Conservation (phyloP, 2,329 filamentous ascomycete genomes). For the Talaromyces sp. region DNA sequence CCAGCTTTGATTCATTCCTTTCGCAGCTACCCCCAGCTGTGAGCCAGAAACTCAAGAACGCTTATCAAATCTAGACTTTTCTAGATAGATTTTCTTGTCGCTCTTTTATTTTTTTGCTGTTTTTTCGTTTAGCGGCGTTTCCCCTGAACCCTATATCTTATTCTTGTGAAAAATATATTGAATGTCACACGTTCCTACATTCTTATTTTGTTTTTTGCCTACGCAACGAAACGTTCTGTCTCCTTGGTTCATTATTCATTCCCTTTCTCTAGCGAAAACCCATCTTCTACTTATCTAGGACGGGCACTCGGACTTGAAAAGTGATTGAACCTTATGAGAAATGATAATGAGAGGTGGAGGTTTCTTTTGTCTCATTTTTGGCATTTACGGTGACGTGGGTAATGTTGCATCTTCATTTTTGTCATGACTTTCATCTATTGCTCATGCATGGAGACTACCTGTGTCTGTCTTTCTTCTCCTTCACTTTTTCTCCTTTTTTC, state of each 20-base stretch:
- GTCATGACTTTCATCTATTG: neutral
- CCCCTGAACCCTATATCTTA: neutral
- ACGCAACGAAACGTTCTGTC: conserved; percentile 1
- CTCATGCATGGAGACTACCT: conserved; percentile 1
- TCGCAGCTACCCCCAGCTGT: conserved; percentile 34
- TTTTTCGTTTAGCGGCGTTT: conserved; percentile 9
- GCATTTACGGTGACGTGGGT: conserved; percentile 8
- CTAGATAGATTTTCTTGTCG: neutral
- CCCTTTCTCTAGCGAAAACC: neutral
- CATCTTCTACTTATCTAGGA: neutral
- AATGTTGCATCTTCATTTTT: conserved; percentile 9
- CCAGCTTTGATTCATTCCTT: conserved; percentile 42
- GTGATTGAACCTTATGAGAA: neutral
- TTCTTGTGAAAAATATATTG: conserved; percentile 8
- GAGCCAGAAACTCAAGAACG: conserved; percentile 35
- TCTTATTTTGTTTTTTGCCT: neutral
- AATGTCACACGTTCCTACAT: conserved; percentile 3
- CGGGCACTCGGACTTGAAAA: neutral
- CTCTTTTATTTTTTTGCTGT: neutral
- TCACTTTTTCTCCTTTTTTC: neutral
- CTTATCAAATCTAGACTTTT: conserved; percentile 33
- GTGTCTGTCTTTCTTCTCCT: neutral
- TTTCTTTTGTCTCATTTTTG: conserved; percentile 3
- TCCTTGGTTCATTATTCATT: neutral
- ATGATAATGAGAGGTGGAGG: neutral